Evolutionary conservation across 176 grass and related monocot genomes (phyloP), one percentile per base, ranked within the genome.

Genomic region (Dendrocalamus sinicus): DNA sequence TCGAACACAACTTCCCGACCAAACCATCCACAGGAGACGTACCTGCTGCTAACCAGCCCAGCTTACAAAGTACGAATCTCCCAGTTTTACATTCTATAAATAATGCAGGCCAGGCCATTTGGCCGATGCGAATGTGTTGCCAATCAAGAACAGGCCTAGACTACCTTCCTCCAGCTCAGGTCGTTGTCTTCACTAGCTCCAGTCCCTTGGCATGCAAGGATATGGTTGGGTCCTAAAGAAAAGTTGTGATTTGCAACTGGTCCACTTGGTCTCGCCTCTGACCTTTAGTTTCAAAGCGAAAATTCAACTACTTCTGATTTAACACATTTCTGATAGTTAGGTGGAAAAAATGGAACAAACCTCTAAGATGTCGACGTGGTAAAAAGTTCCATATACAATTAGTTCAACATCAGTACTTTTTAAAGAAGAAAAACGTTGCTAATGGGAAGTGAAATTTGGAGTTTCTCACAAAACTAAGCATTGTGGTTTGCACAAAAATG

Each of bases 181-280:
- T 88, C 89, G 19, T 55, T 85, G 79, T 86, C 81, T 54, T 80
- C 78, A 35, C 87, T 79, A 13, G 84, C 72, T 79, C 74, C 52
- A 52, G 66, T 88, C 83, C 73, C 84, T 93, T 86, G 80, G 89
- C 84, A 86, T 82, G 79, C 9, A 88, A 89, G 83, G 81, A 51
- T 73, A 39, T 65, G 63, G 76, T 41, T 72, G 59, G 20, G 26
- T 59, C 63, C 89, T 62, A 84, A 54, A 73, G 30, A 86, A 86
- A 30, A 91, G 24, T 24, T 76, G 89, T 80, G 86, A 81, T 81
- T 57, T 14, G 2, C 77, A 79, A 68, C 59, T 12, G 80, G 4
- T 78, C 75, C 80, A 87, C 69, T 68, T 87, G 85, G 74, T 74
- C 75, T 6, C 81, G 12, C 57, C 54, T 85, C 84, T 75, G 88